Conservation (phyloP, 2,329 filamentous ascomycete genomes). For the Penicillium sp. region DNA sequence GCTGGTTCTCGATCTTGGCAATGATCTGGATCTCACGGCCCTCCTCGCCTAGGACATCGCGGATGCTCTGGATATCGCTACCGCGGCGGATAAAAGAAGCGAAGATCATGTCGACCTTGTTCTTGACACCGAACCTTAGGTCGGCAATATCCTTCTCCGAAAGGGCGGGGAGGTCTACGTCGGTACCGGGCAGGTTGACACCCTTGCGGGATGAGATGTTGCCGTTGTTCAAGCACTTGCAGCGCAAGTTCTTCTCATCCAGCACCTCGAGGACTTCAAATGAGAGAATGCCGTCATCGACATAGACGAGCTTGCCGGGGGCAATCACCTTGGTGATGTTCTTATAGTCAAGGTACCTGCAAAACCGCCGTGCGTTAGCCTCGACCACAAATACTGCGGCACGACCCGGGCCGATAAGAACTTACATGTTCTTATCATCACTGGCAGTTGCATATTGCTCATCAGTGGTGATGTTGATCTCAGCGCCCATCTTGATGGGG, state of each 20-base stretch:
- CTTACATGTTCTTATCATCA: conserved; percentile 90
- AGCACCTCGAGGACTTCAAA: conserved; percentile 87
- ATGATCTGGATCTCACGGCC: conserved; percentile 99
- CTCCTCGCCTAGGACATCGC: conserved; percentile 80
- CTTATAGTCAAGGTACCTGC: conserved; percentile 96
- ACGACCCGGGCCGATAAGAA: background rate
- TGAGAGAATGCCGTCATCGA: conserved; percentile 95
- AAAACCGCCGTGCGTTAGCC: conserved; percentile 13
- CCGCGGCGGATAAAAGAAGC: conserved; percentile 96
- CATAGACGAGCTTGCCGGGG: conserved; percentile 88
- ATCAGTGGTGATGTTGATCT: conserved; percentile 96
- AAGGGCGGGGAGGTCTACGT: conserved; percentile 93
- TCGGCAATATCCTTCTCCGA: conserved; percentile 98
- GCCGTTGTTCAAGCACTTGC: conserved; percentile 89
- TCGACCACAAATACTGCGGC: background rate
- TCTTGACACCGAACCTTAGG: conserved; percentile 93
- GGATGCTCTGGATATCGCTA: conserved; percentile 89
- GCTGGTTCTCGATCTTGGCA: conserved; percentile 99
- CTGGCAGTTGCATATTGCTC: conserved; percentile 80
- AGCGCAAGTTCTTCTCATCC: conserved; percentile 83
- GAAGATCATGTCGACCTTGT: conserved; percentile 98
- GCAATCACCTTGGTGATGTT: conserved; percentile 99
- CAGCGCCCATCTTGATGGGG: conserved; percentile 73
- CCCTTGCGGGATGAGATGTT: conserved; percentile 99
- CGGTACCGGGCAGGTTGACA: conserved; percentile 97